A percentile compares a stretch with the other conserved stretches of the same genome.
Conservation (phyloP, 768 basidiomycete species). For the Lentinus tigrinus region DNA sequence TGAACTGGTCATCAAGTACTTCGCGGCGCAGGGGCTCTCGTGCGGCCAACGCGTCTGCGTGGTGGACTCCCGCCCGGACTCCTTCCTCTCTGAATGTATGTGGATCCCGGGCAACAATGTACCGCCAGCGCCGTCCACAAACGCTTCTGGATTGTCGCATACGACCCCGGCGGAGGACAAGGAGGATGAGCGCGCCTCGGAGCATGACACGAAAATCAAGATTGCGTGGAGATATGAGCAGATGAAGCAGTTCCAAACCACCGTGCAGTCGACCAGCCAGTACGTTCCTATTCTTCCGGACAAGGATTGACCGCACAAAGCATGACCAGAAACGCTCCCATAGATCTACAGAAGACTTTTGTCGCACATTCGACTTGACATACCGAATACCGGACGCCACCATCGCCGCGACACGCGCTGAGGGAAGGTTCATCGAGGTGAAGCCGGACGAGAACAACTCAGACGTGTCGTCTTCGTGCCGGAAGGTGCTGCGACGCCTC, state of each 20-base stretch:
- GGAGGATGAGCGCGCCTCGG: slow-evolving; percentile 32
- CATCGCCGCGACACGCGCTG: slow-evolving; percentile 42
- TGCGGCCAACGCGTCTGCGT: slow-evolving; percentile 68
- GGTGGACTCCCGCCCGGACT: slow-evolving; percentile 54
- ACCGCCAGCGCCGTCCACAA: background rate
- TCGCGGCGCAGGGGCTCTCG: slow-evolving; percentile 82
- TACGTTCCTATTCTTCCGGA: slow-evolving; percentile 36
- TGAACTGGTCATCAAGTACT: slow-evolving; percentile 84
- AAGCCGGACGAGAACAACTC: background rate
- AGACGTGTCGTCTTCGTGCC: slow-evolving; percentile 17
- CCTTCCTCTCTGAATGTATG: slow-evolving; percentile 75
- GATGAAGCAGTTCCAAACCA: slow-evolving; percentile 91
- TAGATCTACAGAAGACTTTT: slow-evolving; percentile 61
- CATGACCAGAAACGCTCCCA: background rate
- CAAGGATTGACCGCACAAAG: slow-evolving; percentile 5
- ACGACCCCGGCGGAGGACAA: slow-evolving; percentile 40
- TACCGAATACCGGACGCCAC: slow-evolving; percentile 52
- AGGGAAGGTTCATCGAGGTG: slow-evolving; percentile 39
- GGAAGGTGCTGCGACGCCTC: slow-evolving; percentile 9
- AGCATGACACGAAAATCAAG: slow-evolving; percentile 66
- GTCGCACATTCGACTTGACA: slow-evolving; percentile 72
- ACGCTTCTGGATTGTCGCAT: background rate
- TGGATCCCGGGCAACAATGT: slow-evolving; percentile 55
- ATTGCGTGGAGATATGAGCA: slow-evolving; percentile 98
- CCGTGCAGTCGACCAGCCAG: slow-evolving; percentile 51